Conservation (phyloP, 106 monocot species). For the Dioscorea dumetorum region DNA sequence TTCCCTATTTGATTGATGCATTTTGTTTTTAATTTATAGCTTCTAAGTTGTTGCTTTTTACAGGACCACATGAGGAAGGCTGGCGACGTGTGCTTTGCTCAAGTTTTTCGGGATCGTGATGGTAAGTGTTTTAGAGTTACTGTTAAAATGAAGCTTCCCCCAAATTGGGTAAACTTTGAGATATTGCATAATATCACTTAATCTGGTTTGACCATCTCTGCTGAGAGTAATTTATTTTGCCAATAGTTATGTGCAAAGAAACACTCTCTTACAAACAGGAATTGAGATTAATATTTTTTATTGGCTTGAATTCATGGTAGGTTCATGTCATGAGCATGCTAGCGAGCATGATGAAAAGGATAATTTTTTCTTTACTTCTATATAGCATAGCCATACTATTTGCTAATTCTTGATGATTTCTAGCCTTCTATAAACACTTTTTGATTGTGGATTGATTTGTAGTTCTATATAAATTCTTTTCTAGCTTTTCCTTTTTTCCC, state of each 20-base stretch:
- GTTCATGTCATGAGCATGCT: no score
- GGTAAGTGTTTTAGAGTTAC: slow-evolving; percentile 17
- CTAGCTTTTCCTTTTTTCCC: background rate
- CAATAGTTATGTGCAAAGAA: no score
- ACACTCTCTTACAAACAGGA: background rate
- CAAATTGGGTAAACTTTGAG: background rate
- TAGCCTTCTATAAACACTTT: no score
- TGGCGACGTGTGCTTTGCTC: slow-evolving; percentile 75
- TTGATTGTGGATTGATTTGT: no score
- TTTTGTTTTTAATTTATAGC: background rate
- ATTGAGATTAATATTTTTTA: background rate
- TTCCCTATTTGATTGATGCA: background rate
- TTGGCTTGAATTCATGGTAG: background rate
- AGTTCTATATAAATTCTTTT: no score
- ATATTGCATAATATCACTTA: background rate
- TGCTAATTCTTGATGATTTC: no score
- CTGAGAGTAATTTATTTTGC: background rate
- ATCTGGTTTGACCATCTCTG: background rate
- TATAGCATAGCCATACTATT: no score
- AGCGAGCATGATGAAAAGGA: no score
- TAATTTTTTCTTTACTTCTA: no score
- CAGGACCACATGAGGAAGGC: slow-evolving; percentile 84
- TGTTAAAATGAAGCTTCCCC: background rate
- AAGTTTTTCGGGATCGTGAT: slow-evolving; percentile 67
- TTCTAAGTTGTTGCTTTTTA: background rate